A percentile compares a stretch with the other conserved stretches of the same genome.
These are phyloP conservation scores for Kodamaea arcana DNA, from an alignment of 1,139 yeast genomes.

Conservation along the genomic window DNA sequence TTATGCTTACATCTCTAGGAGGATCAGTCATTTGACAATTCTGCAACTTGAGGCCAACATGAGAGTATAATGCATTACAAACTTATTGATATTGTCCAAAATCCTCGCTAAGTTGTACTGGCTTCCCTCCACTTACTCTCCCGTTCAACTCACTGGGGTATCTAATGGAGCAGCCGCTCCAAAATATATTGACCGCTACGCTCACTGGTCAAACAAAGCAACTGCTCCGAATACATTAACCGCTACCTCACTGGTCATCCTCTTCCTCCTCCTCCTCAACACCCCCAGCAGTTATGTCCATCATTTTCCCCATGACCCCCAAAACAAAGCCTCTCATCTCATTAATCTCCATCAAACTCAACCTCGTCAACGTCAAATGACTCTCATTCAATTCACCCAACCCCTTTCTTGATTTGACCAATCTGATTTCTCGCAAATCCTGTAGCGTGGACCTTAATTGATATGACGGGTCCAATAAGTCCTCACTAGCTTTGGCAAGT, in stretches of 20 bases:
- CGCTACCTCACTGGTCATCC: constrained; percentile 14
- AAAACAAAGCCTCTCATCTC: constrained; percentile 82
- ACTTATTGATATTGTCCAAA: too few species aligned
- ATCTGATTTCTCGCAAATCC: constrained; percentile 79
- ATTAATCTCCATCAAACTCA: constrained; percentile 80
- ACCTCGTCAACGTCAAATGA: constrained; percentile 77
- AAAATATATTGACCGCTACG: too few species aligned
- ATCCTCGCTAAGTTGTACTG: too few species aligned
- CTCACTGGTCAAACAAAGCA: not conserved
- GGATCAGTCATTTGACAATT: too few species aligned
- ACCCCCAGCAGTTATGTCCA: constrained; percentile 45
- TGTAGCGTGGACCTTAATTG: constrained; percentile 66
- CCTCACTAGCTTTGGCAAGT: constrained; percentile 68
- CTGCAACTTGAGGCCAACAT: too few species aligned
- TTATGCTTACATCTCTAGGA: too few species aligned
- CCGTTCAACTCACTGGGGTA: too few species aligned
- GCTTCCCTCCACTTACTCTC: too few species aligned
- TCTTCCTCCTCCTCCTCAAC: constrained; percentile 20
- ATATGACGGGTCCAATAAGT: constrained; percentile 62
- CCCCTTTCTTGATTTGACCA: constrained; percentile 79
- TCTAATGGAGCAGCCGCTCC: too few species aligned
- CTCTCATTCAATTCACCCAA: constrained; percentile 73
- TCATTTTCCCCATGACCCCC: constrained; percentile 72
- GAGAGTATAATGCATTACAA: too few species aligned
- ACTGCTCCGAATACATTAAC: too few species aligned